Percentiles rank a stretch among this genome's conserved stretches.
Evolutionary conservation across 768 basidiomycete genomes (phyloP).

Genomic region (Tephrocybe sp.): DNA sequence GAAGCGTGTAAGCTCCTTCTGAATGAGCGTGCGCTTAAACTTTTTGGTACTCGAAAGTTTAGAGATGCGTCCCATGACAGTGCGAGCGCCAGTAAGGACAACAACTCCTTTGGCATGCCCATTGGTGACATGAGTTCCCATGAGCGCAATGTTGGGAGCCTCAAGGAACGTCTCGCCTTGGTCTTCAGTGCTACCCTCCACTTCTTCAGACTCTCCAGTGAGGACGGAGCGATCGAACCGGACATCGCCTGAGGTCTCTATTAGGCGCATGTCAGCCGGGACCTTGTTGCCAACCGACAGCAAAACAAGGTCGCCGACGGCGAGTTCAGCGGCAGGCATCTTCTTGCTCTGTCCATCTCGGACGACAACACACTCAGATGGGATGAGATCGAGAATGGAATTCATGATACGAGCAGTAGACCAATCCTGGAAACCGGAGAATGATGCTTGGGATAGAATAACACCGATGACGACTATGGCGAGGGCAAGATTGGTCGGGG

Average conservation of each 20-base stretch:
- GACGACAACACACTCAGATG: conserved; percentile 7
- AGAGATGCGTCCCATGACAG: conserved; percentile 50
- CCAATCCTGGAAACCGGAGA: conserved; percentile 9
- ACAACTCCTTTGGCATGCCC: conserved; percentile 37
- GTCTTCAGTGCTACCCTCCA: conserved; percentile 39
- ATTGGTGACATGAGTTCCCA: conserved; percentile 38
- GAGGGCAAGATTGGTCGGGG: conserved; percentile 8
- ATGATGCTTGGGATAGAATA: conserved; percentile 3
- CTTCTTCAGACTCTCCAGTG: conserved; percentile 47
- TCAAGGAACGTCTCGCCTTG: conserved; percentile 48
- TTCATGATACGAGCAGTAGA: conserved; percentile 9
- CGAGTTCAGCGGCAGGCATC: conserved; percentile 11
- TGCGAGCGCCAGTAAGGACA: conserved; percentile 40
- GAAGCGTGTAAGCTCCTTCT: conserved; percentile 47
- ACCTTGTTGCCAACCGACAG: conserved; percentile 12
- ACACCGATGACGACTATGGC: conserved; percentile 10
- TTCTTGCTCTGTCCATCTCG: conserved; percentile 4
- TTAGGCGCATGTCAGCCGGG: conserved; percentile 44
- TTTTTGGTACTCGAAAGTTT: conserved; percentile 47
- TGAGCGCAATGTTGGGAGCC: conserved; percentile 45
- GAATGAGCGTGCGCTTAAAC: conserved; percentile 43
- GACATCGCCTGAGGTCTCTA: conserved; percentile 47
- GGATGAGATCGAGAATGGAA: conserved; percentile 7
- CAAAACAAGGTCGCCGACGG: conserved; percentile 7
- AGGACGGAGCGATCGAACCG: conserved; percentile 51